Evolutionary conservation across 1,284 basidiomycete species (phyloP), one percentile per base, ranked within the genome.

Genomic region (Ustilago cynodontis): DNA sequence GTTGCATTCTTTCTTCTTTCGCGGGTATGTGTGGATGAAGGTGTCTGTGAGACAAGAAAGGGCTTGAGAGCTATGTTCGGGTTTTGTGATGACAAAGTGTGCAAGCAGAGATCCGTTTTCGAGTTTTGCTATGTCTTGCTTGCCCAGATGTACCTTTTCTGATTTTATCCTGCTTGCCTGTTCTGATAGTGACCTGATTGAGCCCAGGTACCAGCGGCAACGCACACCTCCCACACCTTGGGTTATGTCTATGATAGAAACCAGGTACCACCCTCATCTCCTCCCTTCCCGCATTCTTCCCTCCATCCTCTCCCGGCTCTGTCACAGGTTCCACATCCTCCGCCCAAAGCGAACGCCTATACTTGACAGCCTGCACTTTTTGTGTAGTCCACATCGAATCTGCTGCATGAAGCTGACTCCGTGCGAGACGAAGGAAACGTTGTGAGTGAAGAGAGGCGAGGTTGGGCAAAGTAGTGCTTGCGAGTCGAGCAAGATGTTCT

Each of bases 231-330:
- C 11, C 3, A 16, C 70, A 72, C 18, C 70, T 59, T 14, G 29
- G 31, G n/a, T 72, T 72, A 9, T 72, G 70, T 29, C 53, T 59
- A 24, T 72, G 43, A 16, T 72, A 77, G 29, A 69, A 77, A 13
- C 63, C 65, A 13, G 73, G 69, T 4, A 76, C 58, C 0, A 69
- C 28, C 16, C 49, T 60, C 7, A 13, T 16, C 5, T 56, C 61
- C 13, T 39, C 43, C 16, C 43, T 28, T 39, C 22, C 37, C 41
- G n/a, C n/a, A n/a, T 58, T 24, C 22, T 24, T 14, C 10, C 18
- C 33, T 24, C 10, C 20, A 11, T 33, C 52, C n/a, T 54, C 20
- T 24, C 31, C 52, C 14, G 24, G 2, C 10, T 4, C 26, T 16
- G 49, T 51, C 1, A 47, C 43, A 1, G 61, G 65, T 28, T 68